Base-by-base conservation (phyloP, 306 rosid species). In the Cicer bijugum region DNA sequence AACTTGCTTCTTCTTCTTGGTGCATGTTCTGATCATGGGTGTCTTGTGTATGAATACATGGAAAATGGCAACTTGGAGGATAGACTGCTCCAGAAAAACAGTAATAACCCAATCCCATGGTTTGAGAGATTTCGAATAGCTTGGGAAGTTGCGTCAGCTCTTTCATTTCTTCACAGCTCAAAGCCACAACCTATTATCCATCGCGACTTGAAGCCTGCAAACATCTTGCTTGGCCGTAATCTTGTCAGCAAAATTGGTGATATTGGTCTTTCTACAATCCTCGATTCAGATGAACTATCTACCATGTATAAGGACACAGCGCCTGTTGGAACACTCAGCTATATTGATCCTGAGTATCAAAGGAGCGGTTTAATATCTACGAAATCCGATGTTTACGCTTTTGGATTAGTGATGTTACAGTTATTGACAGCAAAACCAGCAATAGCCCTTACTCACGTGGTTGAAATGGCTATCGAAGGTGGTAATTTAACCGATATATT, bases 261-360 rank as follows among this genome's bases (percentile, higher is more conserved):
- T 6, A 88, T 91, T 12, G 97, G 99, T 75, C 97, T 95, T 61
- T 87, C 97, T 56, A 85, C 89, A 8, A 66, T 87, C 79, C 87
- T 95, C 43, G 53, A 75, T 67, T 88, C 90, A 46, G 95, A 94
- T 67, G 73, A 82, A 44, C 82, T 65, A 46, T 83, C 97, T 62
- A 82, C 86, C 39, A 68, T 76, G 75, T 82, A 71, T 70, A 77
- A 70, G 44, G 96, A 95, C 78, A 61, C 92, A 0, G 93, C 76
- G 1, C 97, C 90, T 20, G 99, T 88, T 61, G 99, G 99, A 1
- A 91, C 99, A 65, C 85, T 91, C 23, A 81, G 89, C 82, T 95
- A 95, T 83, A 90, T 95, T 15, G 99, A 95, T 80, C 99, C 99
- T 0, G 99, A 95, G 89, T 95, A 91, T 53, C 99, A 95, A 82